Evolutionary conservation across 1,139 yeast species (phyloP).

Genomic region (Hyphopichia wangnamkhiaoensis): DNA sequence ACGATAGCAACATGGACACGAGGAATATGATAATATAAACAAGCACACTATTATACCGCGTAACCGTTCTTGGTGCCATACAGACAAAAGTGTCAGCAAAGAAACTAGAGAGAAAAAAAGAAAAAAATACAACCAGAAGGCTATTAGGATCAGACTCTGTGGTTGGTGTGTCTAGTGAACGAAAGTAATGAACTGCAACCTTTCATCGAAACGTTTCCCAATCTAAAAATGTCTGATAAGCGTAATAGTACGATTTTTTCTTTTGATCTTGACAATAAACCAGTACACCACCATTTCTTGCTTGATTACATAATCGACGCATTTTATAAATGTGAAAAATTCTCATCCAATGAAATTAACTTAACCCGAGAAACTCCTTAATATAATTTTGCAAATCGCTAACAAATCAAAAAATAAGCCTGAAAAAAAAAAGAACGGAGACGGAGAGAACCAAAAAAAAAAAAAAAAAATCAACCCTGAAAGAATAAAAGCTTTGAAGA

Average conservation of each 20-base stretch:
- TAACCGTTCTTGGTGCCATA: no score
- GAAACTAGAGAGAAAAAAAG: neutral
- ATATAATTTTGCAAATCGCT: conserved; percentile 1
- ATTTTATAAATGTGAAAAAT: neutral
- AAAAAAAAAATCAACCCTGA: neutral
- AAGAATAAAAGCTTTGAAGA: neutral
- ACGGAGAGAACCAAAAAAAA: neutral
- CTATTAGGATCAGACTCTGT: no score
- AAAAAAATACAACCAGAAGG: no score
- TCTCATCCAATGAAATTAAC: conserved; percentile 13
- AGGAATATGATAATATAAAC: conserved; percentile 21
- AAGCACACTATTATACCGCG: conserved; percentile 10
- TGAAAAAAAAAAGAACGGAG: neutral
- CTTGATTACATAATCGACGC: conserved; percentile 1
- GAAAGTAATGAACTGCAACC: no score
- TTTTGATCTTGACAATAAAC: neutral
- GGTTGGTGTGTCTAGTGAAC: no score
- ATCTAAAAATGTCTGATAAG: no score
- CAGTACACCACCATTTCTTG: neutral
- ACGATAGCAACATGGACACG: conserved; percentile 32
- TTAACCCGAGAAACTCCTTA: conserved; percentile 4
- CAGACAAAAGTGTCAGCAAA: no score
- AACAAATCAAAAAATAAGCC: neutral
- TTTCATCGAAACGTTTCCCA: no score
- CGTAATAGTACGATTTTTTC: no score